Evolutionary conservation across 2,329 filamentous ascomycete species (phyloP).

Genomic region (Aspergillus japonicus): DNA sequence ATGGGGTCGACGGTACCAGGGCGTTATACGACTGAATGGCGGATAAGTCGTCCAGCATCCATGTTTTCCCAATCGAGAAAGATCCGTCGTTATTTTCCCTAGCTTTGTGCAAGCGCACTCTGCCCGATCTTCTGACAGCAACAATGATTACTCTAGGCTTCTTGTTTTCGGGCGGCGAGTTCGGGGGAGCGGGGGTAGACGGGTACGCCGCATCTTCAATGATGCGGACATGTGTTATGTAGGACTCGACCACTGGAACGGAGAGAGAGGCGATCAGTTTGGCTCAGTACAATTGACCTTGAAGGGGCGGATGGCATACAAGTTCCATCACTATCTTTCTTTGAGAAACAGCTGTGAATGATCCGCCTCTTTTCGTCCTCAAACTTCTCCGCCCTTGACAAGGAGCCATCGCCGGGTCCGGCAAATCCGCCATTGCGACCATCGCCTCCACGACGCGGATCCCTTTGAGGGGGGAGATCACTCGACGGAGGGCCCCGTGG

Average conservation of each 20-base stretch:
- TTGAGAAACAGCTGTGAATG: constrained; percentile 89
- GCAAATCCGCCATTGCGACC: constrained; percentile 31
- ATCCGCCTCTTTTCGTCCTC: constrained; percentile 97
- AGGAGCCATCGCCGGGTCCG: constrained; percentile 29
- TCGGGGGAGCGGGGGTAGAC: constrained; percentile 78
- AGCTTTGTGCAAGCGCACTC: constrained; percentile 94
- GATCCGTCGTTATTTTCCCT: constrained; percentile 91
- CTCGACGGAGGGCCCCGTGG: constrained; percentile 33
- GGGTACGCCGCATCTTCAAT: constrained; percentile 82
- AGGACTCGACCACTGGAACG: constrained; percentile 75
- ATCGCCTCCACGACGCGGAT: constrained; percentile 35
- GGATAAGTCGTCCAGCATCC: constrained; percentile 88
- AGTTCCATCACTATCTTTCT: constrained; percentile 82
- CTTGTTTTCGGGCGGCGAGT: constrained; percentile 69
- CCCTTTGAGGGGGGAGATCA: constrained; percentile 30
- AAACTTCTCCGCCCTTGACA: constrained; percentile 72
- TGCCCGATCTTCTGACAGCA: constrained; percentile 84
- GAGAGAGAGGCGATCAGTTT: constrained; percentile 20
- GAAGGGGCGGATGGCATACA: constrained; percentile 55
- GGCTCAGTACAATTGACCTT: neutral
- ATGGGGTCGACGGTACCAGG: constrained; percentile 56
- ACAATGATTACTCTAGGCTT: constrained; percentile 92
- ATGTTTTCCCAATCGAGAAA: constrained; percentile 97
- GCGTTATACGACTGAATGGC: constrained; percentile 79
- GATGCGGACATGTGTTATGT: constrained; percentile 95